Base-by-base conservation (phyloP, 2,329 filamentous ascomycete species). In the Exutisphaerella laricina region DNA sequence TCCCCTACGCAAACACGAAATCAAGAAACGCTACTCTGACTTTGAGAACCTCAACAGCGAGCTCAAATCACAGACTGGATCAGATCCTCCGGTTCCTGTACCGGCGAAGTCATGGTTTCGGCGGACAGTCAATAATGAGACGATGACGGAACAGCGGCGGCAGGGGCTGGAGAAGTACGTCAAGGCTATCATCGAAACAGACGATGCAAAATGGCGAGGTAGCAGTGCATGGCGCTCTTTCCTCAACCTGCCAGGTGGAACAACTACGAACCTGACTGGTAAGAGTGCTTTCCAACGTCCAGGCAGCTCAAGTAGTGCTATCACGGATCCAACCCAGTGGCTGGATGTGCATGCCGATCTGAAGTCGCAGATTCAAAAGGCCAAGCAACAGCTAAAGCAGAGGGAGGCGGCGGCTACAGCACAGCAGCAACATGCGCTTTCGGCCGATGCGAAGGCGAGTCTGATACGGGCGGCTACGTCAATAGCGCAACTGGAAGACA, bases 1-100 rank as follows among this genome's bases (percentile, higher is more conserved):
- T 1, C 85, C 86, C 0, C 75, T 90, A 10, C 80, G 84, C 35
- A 84, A 84, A 4, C 85, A 83, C 56, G 82, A 84, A 51, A 73
- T 88, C 4, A 79, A 82, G 58, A 90, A 89, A 66, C 84, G 86
- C 57, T 94, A 90, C 71, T 87, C 82, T 40, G 86, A 92, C 61
- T 92, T 92, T 60, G 70, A 71, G 42, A 63, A 72, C 34, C 78
- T 94, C 12, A 79, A 92, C 66, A 64, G 70, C 21, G 66, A 75
- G 3, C 74, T 94, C 6, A 71, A 72, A 14, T 68, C 74, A 29
- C 70, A 79, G 37, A 75, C 82, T 43, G 79, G 80, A 55, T 60
- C 70, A 16, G 64, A 83, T 14, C 85, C 86, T 5, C 86, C 86
- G 0, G 70, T 71, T 1, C 68, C 82, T 0, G 71, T 90, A 2